Percentiles rank a stretch among this genome's conserved stretches.
Conservation (phyloP, 2,329 filamentous ascomycete genomes). For the Erysiphe pulchra region DNA sequence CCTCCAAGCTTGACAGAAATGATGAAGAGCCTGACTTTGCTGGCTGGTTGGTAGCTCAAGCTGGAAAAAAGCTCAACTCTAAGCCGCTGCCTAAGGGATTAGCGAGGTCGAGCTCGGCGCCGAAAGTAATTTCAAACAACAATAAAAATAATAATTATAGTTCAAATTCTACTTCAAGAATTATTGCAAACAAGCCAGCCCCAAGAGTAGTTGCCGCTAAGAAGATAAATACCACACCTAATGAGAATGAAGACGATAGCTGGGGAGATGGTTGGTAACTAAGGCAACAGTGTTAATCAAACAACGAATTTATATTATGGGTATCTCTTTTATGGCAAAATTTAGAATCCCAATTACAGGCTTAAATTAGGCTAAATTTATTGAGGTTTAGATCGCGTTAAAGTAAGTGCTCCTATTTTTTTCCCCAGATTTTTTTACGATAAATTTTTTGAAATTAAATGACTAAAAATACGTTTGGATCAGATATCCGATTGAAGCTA, state of each 20-base stretch:
- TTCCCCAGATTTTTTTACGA: too few species aligned
- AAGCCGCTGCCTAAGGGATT: constrained; percentile 69
- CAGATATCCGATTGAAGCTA: too few species aligned
- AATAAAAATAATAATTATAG: constrained; percentile 13
- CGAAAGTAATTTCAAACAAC: constrained; percentile 5
- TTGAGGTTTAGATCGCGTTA: too few species aligned
- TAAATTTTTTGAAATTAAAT: too few species aligned
- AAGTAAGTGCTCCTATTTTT: too few species aligned
- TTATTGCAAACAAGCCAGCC: constrained; percentile 17
- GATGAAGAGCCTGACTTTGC: constrained; percentile 84
- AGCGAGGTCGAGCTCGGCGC: constrained; percentile 23
- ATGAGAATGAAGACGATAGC: constrained; percentile 28
- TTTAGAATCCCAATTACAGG: too few species aligned
- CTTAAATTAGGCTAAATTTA: too few species aligned
- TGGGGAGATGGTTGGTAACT: constrained; percentile 42
- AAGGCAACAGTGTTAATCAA: too few species aligned
- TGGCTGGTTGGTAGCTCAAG: constrained; percentile 76
- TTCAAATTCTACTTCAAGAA: constrained; percentile 8
- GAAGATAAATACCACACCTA: constrained; percentile 44
- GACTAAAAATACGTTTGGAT: too few species aligned
- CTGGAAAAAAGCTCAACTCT: constrained; percentile 32
- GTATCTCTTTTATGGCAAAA: too few species aligned
- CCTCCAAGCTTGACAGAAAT: constrained; percentile 41
- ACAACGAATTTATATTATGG: too few species aligned
- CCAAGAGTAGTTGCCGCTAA: constrained; percentile 20